Conservation (phyloP, 352 stramenopile genomes). For the Phytopythium ostracodes region DNA sequence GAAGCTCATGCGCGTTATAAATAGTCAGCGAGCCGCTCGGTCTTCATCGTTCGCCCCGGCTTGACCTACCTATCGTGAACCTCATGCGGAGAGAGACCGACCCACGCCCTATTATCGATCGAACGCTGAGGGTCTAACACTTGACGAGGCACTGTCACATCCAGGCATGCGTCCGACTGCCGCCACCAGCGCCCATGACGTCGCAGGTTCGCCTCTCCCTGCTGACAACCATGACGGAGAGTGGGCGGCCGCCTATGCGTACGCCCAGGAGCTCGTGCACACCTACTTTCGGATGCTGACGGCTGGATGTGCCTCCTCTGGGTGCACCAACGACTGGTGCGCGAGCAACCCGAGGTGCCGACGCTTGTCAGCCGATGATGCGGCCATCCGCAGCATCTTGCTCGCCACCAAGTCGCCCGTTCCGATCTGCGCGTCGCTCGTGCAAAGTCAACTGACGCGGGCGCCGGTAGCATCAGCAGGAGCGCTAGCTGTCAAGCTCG, state of each 20-base stretch:
- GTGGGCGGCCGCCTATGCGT: constrained; percentile 15
- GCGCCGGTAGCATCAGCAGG: background rate
- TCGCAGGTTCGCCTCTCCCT: background rate
- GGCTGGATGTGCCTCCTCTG: constrained; percentile 27
- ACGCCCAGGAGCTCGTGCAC: constrained; percentile 52
- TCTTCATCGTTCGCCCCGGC: no score
- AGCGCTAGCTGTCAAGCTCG: background rate
- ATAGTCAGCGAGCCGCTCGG: background rate
- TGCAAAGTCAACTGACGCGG: background rate
- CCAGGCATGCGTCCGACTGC: background rate
- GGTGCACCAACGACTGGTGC: constrained; percentile 38
- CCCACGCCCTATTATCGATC: constrained; percentile 1
- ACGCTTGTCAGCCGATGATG: constrained; percentile 30
- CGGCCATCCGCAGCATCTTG: constrained; percentile 44
- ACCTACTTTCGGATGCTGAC: constrained; percentile 67
- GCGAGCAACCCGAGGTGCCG: constrained; percentile 19
- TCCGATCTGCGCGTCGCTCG: constrained; percentile 33
- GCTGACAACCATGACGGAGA: background rate
- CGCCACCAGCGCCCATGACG: background rate
- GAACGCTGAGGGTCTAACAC: background rate
- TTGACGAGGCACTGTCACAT: background rate
- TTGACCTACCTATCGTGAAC: no score
- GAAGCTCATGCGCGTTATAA: background rate
- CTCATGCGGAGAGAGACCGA: no score
- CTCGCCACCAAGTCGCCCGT: constrained; percentile 37